Evolutionary conservation across 1,284 basidiomycete genomes (phyloP), one percentile per base, ranked within the genome.

Genomic region (Gomphus sp.): DNA sequence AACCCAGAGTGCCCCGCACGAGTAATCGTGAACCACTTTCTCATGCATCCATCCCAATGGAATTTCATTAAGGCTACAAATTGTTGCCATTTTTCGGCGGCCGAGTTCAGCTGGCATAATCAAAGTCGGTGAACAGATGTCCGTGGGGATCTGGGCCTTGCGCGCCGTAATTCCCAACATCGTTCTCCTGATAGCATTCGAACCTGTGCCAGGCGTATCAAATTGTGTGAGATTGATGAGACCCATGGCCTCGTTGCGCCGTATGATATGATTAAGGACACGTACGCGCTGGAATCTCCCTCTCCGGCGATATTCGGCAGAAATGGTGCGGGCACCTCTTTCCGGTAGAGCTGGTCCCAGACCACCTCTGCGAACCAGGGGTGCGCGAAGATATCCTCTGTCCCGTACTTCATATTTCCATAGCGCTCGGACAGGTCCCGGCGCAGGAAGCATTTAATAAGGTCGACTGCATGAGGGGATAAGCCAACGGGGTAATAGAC

Each of bases 341-440:
- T 77, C 55, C 81, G 79, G 67, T 82, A 83, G 58, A 99, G 74
- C 71, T 87, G 85, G 61, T 84, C 83, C 96, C 96, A 99, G 65
- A 96, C 91, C 22, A 99, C 96, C 72, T 99, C 97, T 51, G 84
- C 80, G 69, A 98, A 98, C 96, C 96, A 98, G n/a, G 85, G 80
- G 70, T 98, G 96, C 9, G 86, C 86, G 67, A 98, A 98, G 61
- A 99, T 94, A 71, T 98, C 96, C 34, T 87, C 87, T 14, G 91
- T 91, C n/a, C 95, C 96, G 63, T 92, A 82, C 50, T 83, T 81
- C 76, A 98, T 71, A 74, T 99, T 99, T 6, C 97, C 96, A 69
- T 88, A 97, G 16, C 96, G 87, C 70, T 91, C 90, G 39, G 91
- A 89, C 1, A 97, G 83, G 68, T 99, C 93, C 45, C 84, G 79